Base-by-base conservation (phyloP, 2,329 filamentous ascomycete species). In the Sarocladiaceae sp. region DNA sequence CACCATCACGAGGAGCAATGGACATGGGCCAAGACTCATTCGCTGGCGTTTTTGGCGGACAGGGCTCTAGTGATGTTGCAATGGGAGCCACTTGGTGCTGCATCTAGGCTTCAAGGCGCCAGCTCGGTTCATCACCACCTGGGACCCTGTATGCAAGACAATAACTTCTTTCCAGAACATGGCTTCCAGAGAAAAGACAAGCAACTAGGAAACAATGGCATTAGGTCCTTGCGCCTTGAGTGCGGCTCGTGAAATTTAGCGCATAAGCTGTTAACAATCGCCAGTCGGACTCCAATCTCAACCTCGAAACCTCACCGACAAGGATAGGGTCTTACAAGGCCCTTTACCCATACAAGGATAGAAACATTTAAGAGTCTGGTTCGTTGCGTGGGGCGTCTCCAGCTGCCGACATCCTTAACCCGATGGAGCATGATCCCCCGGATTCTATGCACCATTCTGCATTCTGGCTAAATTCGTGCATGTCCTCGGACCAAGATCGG, bases 381-480 rank as follows among this genome's bases (percentile, higher is more conserved):
- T 41, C n/a, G 6, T 27, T 11, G 18, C 6, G n/a, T 10, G 19
- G 37, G 19, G 23, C 6, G 23, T 3, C 18, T 41, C n/a, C 20
- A 39, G 5, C n/a, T 41, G 15, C 37, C 37, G 37, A 29, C 37
- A 41, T 41, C 10, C 7, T 41, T 41, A 18, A 18, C 37, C 37
- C 23, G 24, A 41, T 41, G 37, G 37, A 41, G 37, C 23, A 41
- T 41, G 37, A 41, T 41, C 37, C 37, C 37, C 37, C 37, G 37
- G 37, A 41, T 29, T 41, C 3, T 19, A 41, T 29, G 37, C 37
- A 41, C n/a, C 6, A 41, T 41, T 24, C 37, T 29, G 37, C 19
- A 41, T 41, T 41, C 37, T 41, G 37, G 37, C 37, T 41, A 41
- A 41, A 41, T 5, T 29, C 23, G 21, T 39, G 5, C 34, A 10